phyloP scores from a whole-genome alignment of 2,329 filamentous ascomycete species.

The Didymosphaeria variabile region DNA sequence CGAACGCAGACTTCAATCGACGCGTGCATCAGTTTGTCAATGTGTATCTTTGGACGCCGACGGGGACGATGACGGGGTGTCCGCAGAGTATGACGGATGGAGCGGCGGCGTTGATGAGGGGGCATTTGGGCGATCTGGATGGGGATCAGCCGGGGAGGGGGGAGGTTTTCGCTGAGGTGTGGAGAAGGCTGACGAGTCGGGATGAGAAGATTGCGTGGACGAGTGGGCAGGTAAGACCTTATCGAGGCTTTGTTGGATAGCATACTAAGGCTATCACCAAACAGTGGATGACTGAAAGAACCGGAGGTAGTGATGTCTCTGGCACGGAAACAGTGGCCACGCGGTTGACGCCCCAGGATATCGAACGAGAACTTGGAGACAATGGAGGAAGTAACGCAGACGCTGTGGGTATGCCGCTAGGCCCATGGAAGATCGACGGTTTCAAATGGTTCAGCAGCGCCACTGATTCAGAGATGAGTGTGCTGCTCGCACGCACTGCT shows the following conservation, averaged over 20 bases:
- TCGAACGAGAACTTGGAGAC: slow-evolving; percentile 35
- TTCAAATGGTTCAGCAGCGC: slow-evolving; percentile 79
- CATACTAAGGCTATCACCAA: background rate
- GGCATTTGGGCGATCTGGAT: slow-evolving; percentile 33
- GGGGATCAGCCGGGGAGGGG: slow-evolving; percentile 41
- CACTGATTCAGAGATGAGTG: slow-evolving; percentile 70
- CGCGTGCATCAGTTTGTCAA: slow-evolving; percentile 69
- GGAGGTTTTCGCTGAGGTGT: slow-evolving; percentile 62
- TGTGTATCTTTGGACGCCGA: slow-evolving; percentile 67
- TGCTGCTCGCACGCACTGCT: slow-evolving; percentile 69
- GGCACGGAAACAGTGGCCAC: slow-evolving; percentile 70
- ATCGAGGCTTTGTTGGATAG: background rate
- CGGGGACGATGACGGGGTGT: slow-evolving; percentile 69
- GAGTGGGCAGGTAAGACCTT: slow-evolving; percentile 63
- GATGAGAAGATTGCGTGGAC: slow-evolving; percentile 69
- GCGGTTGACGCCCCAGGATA: slow-evolving; percentile 27
- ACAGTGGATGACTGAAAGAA: slow-evolving; percentile 76
- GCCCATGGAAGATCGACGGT: slow-evolving; percentile 69
- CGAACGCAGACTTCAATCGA: slow-evolving; percentile 61
- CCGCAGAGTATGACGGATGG: slow-evolving; percentile 74
- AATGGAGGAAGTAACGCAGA: slow-evolving; percentile 32
- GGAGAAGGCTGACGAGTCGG: slow-evolving; percentile 62
- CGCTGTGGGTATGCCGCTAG: slow-evolving; percentile 53
- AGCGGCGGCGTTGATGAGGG: slow-evolving; percentile 49
- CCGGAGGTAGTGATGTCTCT: slow-evolving; percentile 74